phyloP scores from a whole-genome alignment of 108 stramenopile genomes.

The Stephanodiscus triporus region DNA sequence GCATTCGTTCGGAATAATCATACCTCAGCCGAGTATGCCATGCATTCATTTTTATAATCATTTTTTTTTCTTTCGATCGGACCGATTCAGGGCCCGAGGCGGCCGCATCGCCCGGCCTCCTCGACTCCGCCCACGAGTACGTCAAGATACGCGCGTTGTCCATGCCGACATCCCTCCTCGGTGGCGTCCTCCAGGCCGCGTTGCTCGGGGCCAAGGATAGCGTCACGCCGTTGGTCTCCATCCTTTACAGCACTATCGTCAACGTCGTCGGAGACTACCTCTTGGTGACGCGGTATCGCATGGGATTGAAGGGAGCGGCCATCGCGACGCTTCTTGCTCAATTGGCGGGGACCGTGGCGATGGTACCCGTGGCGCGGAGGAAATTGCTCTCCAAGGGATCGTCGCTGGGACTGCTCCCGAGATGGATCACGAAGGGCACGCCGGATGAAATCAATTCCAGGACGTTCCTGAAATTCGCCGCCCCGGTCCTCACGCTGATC shows the following conservation, averaged over 20 bases:
- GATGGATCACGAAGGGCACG: slow-evolving; percentile 22
- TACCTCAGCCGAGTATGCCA: too few species aligned
- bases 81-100: slow-evolving; percentile 68
- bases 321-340: slow-evolving; percentile 82
- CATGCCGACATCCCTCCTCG: slow-evolving; percentile 80
- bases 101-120: slow-evolving; percentile 61
- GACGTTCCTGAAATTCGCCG: slow-evolving; percentile 80
- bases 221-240: slow-evolving; percentile 81
- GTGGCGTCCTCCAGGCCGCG: slow-evolving; percentile 82
- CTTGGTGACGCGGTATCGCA: slow-evolving; percentile 60
- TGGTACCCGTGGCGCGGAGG: slow-evolving; percentile 69
- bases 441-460: slow-evolving; percentile 51
- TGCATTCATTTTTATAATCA: too few species aligned
- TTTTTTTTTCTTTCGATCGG: too few species aligned
- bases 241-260: slow-evolving; percentile 70
- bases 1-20: too few species aligned
- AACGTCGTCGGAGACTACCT: slow-evolving; percentile 80
- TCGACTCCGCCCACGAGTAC: slow-evolving; percentile 79
- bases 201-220: slow-evolving; percentile 85
- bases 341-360: slow-evolving; percentile 69
- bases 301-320: slow-evolving; percentile 84
- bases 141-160: slow-evolving; percentile 84
- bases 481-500: slow-evolving; percentile 84
- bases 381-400: slow-evolving; percentile 45
- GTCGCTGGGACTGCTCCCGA: slow-evolving; percentile 29